Evolutionary conservation across 2,329 filamentous ascomycete genomes (phyloP).

Genomic region (Talaromyces sp.): DNA sequence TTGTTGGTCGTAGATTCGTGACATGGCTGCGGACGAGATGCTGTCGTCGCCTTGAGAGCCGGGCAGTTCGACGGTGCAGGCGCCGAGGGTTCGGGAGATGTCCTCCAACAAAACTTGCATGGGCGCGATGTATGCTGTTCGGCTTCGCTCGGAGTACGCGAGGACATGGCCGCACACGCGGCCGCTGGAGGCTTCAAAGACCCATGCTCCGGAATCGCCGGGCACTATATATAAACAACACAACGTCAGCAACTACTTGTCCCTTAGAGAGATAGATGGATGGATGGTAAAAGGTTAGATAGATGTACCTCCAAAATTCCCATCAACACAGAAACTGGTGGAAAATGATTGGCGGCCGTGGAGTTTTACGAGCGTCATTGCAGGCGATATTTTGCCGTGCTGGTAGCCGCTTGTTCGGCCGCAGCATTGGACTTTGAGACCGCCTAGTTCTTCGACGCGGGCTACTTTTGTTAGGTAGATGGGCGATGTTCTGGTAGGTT

Average conservation of each 20-base stretch:
- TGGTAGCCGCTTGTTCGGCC: constrained; percentile 84
- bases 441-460: constrained; percentile 61
- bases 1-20: constrained; percentile 23
- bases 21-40: constrained; percentile 24
- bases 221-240: constrained; percentile 55
- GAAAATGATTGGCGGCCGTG: constrained; percentile 79
- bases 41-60: constrained; percentile 40
- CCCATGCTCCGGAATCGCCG: constrained; percentile 91
- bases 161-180: constrained; percentile 86
- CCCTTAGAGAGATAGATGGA: not conserved
- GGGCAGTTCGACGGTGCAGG: constrained; percentile 68
- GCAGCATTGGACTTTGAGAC: constrained; percentile 79
- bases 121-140: constrained; percentile 86
- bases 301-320: constrained; percentile 55
- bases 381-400: constrained; percentile 71
- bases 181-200: constrained; percentile 76
- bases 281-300: not conserved
- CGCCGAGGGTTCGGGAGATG: constrained; percentile 74
- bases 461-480: constrained; percentile 58
- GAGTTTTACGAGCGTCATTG: constrained; percentile 81
- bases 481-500: constrained; percentile 35
- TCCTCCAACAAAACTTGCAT: constrained; percentile 90
- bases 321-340: constrained; percentile 64
- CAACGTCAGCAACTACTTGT: not conserved
- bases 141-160: constrained; percentile 78